Evolutionary conservation across 2,329 filamentous ascomycete genomes (phyloP).

Genomic region (Ilyonectria mors-panacis): DNA sequence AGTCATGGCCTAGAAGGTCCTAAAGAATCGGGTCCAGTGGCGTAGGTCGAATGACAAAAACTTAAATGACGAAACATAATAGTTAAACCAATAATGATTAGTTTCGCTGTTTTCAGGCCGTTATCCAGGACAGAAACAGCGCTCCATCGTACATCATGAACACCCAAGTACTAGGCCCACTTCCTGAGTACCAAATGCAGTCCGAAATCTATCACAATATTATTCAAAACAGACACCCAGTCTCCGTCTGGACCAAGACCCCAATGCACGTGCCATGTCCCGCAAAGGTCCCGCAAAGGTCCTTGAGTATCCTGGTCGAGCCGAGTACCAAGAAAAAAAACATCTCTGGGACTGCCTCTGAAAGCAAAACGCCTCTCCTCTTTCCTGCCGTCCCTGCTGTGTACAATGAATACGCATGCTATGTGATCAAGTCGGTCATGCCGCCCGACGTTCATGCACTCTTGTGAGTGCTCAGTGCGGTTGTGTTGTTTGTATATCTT

Average conservation of each 20-base stretch:
- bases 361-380: slow-evolving; percentile 48
- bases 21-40: neutral
- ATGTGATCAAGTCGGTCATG: slow-evolving; percentile 39
- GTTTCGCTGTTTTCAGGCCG: slow-evolving; percentile 27
- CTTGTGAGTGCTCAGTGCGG: slow-evolving; percentile 8
- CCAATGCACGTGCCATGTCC: slow-evolving; percentile 34
- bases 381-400: slow-evolving; percentile 37
- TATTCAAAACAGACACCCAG: slow-evolving; percentile 35
- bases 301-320: slow-evolving; percentile 29
- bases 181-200: slow-evolving; percentile 33
- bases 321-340: slow-evolving; percentile 24
- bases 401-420: slow-evolving; percentile 35
- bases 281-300: slow-evolving; percentile 33
- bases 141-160: slow-evolving; percentile 43
- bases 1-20: neutral
- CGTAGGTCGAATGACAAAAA: neutral
- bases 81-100: slow-evolving; percentile 15
- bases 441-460: slow-evolving; percentile 31
- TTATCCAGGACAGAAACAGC: slow-evolving; percentile 35
- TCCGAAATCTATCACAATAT: slow-evolving; percentile 42
- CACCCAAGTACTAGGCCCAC: slow-evolving; percentile 33
- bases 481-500: slow-evolving; percentile 28
- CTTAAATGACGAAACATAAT: neutral
- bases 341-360: slow-evolving; percentile 20
- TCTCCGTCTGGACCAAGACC: slow-evolving; percentile 4